Percentiles rank a stretch among this genome's conserved stretches.
phyloP scores from a whole-genome alignment of 805 yeast genomes.

The Nakazawaea peltata region DNA sequence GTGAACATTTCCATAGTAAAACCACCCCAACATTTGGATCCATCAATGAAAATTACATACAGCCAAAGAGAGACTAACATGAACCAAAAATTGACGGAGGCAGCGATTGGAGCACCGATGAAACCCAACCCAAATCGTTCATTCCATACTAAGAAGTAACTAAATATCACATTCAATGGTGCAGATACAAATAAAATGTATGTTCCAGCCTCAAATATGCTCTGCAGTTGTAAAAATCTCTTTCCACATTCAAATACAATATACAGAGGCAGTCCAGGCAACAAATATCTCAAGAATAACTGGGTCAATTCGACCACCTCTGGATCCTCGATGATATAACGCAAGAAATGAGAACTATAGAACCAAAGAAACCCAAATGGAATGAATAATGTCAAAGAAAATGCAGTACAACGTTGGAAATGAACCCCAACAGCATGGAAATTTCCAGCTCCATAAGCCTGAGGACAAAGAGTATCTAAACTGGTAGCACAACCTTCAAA shows the following conservation, averaged over 20 bases:
- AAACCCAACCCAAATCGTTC: constrained; percentile 56
- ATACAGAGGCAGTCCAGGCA: constrained; percentile 69
- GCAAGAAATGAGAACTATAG: constrained; percentile 41
- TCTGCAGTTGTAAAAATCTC: constrained; percentile 70
- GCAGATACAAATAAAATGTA: constrained; percentile 60
- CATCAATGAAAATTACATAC: constrained; percentile 54
- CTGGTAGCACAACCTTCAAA: constrained; percentile 74
- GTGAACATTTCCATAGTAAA: constrained; percentile 25
- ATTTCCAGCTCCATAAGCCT: constrained; percentile 67
- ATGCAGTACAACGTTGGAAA: constrained; percentile 56
- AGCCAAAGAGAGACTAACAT: constrained; percentile 49
- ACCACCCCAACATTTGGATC: constrained; percentile 68
- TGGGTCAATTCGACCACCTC: constrained; percentile 46
- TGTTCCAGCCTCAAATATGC: constrained; percentile 73
- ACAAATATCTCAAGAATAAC: constrained; percentile 43
- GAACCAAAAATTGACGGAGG: constrained; percentile 62
- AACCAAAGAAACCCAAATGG: constrained; percentile 63
- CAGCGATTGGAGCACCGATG: constrained; percentile 70
- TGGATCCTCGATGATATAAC: constrained; percentile 34
- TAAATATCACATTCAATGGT: constrained; percentile 59
- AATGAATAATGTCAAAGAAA: constrained; percentile 48
- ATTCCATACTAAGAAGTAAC: constrained; percentile 63
- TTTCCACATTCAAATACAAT: constrained; percentile 65
- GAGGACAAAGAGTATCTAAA: constrained; percentile 72
- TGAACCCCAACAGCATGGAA: constrained; percentile 58